phyloP scores from a whole-genome alignment of 306 rosid genomes.

The Lotus japonicus region DNA sequence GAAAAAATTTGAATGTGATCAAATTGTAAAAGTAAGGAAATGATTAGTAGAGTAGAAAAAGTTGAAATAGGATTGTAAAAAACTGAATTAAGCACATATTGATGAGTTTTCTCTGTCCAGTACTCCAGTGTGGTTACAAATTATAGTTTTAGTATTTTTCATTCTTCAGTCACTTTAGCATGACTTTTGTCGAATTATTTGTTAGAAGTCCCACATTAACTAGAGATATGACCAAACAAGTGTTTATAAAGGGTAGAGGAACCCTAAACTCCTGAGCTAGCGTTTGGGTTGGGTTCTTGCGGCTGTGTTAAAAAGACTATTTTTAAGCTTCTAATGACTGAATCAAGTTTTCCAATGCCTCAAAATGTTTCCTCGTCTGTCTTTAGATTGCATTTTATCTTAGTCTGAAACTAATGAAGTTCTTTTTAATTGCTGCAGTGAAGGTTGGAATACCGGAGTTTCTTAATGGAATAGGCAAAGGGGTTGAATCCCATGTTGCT shows the following conservation, averaged over 20 bases:
- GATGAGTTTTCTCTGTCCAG: no score
- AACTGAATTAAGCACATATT: no score
- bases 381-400: neutral
- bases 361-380: neutral
- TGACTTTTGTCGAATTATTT: neutral
- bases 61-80: no score
- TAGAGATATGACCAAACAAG: no score
- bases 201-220: no score
- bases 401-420: conserved; percentile 29
- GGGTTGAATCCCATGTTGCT: conserved; percentile 65
- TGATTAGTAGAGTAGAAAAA: no score
- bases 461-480: conserved; percentile 72
- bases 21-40: neutral
- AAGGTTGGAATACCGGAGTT: conserved; percentile 88
- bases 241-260: no score
- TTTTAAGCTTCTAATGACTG: neutral
- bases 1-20: neutral
- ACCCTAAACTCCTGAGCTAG: no score
- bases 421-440: conserved; percentile 29
- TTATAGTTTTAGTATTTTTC: neutral
- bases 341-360: neutral
- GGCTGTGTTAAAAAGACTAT: neutral
- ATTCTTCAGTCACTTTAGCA: neutral
- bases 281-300: no score
- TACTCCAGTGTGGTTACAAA: neutral